These are phyloP conservation scores for Hamamelis virginiana DNA, from an alignment of 164 flowering plant species.

Conservation along the genomic window DNA sequence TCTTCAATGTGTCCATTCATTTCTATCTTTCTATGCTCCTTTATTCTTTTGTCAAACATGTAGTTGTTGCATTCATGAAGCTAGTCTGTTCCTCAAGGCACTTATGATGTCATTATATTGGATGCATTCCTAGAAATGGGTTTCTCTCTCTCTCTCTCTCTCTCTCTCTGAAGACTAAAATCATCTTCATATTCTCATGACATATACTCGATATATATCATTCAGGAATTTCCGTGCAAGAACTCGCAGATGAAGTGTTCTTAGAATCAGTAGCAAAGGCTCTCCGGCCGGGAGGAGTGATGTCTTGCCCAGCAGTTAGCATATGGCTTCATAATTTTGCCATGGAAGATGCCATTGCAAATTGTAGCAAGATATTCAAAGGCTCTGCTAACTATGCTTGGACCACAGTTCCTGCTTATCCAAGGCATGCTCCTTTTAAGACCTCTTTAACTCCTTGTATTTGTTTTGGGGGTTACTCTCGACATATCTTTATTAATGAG, in stretches of 20 bases:
- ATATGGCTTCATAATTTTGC: conserved; percentile 56
- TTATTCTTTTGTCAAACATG: conserved; percentile 1
- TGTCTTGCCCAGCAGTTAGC: conserved; percentile 65
- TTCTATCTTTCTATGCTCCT: neutral
- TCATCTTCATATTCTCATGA: too few species aligned
- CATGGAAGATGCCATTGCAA: conserved; percentile 34
- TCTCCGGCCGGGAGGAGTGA: conserved; percentile 68
- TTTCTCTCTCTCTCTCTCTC: conserved; percentile 7
- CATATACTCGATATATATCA: too few species aligned
- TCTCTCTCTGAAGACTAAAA: neutral
- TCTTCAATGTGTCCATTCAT: too few species aligned
- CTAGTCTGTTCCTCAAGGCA: conserved; percentile 29
- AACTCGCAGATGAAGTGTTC: too few species aligned
- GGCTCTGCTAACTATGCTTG: conserved; percentile 75
- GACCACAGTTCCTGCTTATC: conserved; percentile 68
- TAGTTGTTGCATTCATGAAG: conserved; percentile 34
- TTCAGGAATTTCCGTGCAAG: too few species aligned
- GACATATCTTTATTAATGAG: too few species aligned
- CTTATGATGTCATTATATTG: conserved; percentile 40
- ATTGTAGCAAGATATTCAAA: conserved; percentile 49
- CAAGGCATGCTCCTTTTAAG: conserved; percentile 34
- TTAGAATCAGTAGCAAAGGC: conserved; percentile 51
- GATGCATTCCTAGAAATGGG: conserved; percentile 39
- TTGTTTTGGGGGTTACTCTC: too few species aligned
- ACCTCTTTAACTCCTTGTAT: neutral